phyloP scores from a whole-genome alignment of 179 eudicot species.

The Spergularia azorica region DNA sequence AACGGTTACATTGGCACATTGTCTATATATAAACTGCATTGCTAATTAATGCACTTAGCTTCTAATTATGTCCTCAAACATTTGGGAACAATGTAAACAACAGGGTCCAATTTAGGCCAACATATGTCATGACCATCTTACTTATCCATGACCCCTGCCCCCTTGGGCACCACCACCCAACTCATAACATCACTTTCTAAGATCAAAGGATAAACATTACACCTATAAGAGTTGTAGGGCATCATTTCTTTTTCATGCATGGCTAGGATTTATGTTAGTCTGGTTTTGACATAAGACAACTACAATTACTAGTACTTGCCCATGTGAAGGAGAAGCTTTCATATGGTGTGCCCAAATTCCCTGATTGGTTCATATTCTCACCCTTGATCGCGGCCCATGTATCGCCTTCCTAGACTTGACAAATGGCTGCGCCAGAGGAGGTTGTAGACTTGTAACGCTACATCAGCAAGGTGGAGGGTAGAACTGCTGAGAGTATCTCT shows the following conservation, averaged over 20 bases:
- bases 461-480: conserved; percentile 9
- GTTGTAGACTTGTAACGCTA: conserved; percentile 1
- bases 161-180: conserved; percentile 14
- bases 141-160: conserved; percentile 13
- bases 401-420: not conserved
- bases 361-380: conserved; percentile 16
- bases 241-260: conserved; percentile 12
- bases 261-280: conserved; percentile 5
- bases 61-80: not conserved
- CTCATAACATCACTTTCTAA: conserved; percentile 20
- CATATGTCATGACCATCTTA: conserved; percentile 3
- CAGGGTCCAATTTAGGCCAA: conserved; percentile 12
- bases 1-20: not conserved
- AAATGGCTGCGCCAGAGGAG: conserved; percentile 11
- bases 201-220: conserved; percentile 9
- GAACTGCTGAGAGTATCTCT: conserved; percentile 9
- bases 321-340: conserved; percentile 37
- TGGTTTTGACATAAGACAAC: conserved; percentile 3
- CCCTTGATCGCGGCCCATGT: conserved; percentile 17
- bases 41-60: not conserved
- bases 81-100: conserved; percentile 1
- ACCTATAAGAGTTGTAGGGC: not conserved
- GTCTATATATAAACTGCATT: not conserved
- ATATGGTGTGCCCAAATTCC: conserved; percentile 15
- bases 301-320: conserved; percentile 19